phyloP scores from a whole-genome alignment of 345 rosid genomes.

The Stellera chamaejasme region DNA sequence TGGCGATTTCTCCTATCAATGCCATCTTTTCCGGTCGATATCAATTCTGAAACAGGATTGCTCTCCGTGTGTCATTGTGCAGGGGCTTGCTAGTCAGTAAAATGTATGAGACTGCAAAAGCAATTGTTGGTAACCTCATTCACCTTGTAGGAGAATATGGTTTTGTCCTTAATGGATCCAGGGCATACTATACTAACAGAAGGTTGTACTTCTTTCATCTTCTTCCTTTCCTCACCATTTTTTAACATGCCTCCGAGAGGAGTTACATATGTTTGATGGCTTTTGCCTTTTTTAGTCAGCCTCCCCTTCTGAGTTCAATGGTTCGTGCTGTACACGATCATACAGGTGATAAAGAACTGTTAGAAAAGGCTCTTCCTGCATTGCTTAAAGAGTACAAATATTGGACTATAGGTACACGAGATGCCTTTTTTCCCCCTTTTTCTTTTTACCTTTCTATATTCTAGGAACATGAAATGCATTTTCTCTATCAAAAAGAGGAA shows the following conservation, averaged over 20 bases:
- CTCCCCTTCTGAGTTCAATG: constrained; percentile 92
- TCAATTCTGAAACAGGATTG: not conserved
- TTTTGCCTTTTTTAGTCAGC: constrained; percentile 44
- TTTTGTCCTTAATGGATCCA: constrained; percentile 66
- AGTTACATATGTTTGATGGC: too few species aligned
- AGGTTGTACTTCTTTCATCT: constrained; percentile 35
- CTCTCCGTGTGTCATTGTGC: constrained; percentile 14
- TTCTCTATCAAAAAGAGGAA: not conserved
- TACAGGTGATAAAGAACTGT: constrained; percentile 58
- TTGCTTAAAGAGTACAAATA: constrained; percentile 67
- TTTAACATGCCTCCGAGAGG: not conserved
- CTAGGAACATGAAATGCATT: not conserved
- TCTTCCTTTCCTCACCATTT: not conserved
- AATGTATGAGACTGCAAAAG: constrained; percentile 75
- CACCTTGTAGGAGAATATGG: constrained; percentile 61
- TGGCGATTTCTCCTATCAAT: not conserved
- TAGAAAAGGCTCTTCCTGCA: constrained; percentile 46
- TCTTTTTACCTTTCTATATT: not conserved
- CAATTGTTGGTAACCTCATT: constrained; percentile 66
- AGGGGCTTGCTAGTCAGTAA: constrained; percentile 88
- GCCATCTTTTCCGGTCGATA: not conserved
- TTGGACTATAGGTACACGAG: constrained; percentile 61
- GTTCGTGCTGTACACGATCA: constrained; percentile 46
- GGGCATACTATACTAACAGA: constrained; percentile 77
- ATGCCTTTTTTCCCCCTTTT: not conserved